These are phyloP conservation scores for Metschnikowia lachancei DNA, from an alignment of 805 yeast species.

Conservation along the genomic window DNA sequence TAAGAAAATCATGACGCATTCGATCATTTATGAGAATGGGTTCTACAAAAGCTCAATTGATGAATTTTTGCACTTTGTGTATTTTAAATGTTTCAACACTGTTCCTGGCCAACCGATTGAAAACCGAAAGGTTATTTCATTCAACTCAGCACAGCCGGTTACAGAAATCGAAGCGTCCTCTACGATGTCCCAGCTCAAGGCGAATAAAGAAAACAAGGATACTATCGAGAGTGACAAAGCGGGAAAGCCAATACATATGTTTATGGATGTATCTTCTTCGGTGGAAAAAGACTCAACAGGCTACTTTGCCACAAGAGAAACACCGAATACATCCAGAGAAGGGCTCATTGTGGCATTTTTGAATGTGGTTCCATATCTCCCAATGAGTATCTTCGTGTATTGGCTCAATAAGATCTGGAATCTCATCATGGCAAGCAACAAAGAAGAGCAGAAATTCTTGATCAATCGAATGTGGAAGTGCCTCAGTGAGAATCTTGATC, in stretches of 20 bases:
- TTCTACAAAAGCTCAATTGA: conserved; percentile 22
- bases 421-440: conserved; percentile 32
- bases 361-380: conserved; percentile 52
- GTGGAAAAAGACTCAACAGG: conserved; percentile 15
- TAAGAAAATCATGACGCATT: conserved; percentile 32
- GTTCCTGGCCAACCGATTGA: conserved; percentile 30
- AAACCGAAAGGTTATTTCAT: conserved; percentile 10
- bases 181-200: conserved; percentile 30
- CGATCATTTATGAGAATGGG: conserved; percentile 16
- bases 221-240: conserved; percentile 30
- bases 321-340: conserved; percentile 45
- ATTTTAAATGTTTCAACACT: conserved; percentile 38
- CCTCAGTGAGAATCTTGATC: conserved; percentile 55
- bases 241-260: conserved; percentile 33
- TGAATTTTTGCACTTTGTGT: conserved; percentile 43
- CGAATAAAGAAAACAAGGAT: conserved; percentile 21
- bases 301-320: conserved; percentile 24
- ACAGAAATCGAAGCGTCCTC: conserved; percentile 37
- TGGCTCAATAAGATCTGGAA: conserved; percentile 50
- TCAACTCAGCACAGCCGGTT: conserved; percentile 40
- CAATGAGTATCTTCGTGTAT: conserved; percentile 35
- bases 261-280: conserved; percentile 16
- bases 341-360: conserved; percentile 48
- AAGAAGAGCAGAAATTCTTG: conserved; percentile 39
- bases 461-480: conserved; percentile 48